A percentile compares a stretch with the other conserved stretches of the same genome.
Conservation (phyloP, 305 asterid species). For the Solanum hybrid region DNA sequence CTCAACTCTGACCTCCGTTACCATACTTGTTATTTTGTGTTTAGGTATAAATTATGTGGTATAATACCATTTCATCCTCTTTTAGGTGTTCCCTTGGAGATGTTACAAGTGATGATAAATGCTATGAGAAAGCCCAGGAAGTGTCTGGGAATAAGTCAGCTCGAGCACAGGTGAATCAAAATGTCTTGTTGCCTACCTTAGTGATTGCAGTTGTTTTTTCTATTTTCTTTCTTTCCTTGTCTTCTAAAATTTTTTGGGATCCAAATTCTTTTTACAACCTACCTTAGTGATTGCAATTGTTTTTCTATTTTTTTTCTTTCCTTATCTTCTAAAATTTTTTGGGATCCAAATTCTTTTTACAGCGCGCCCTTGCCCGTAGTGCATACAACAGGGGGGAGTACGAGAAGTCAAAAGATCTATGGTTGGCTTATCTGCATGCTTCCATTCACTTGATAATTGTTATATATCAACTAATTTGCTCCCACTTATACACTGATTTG, state of each 20-base stretch:
- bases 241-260: neutral
- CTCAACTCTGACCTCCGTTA: neutral
- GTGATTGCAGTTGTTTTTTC: neutral
- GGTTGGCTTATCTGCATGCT: slow-evolving; percentile 15
- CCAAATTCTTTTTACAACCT: neutral
- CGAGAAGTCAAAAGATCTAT: slow-evolving; percentile 58
- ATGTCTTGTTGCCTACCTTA: neutral
- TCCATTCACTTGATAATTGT: neutral
- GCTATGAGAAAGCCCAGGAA: slow-evolving; percentile 79
- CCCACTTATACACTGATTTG: neutral
- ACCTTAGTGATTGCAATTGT: neutral
- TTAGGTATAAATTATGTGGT: neutral
- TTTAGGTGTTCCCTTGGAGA: slow-evolving; percentile 83
- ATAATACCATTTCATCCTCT: neutral
- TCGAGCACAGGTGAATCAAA: slow-evolving; percentile 41
- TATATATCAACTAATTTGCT: neutral
- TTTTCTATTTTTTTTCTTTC: neutral
- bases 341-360: neutral
- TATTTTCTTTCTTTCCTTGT: neutral
- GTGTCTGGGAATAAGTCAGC: slow-evolving; percentile 74
- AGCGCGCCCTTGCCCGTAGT: slow-evolving; percentile 83
- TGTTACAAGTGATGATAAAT: slow-evolving; percentile 60
- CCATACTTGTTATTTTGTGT: neutral
- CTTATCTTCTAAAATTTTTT: neutral
- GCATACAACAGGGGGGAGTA: slow-evolving; percentile 83